Percentiles rank a stretch among this genome's conserved stretches.
Evolutionary conservation across 345 rosid genomes (phyloP).

Genomic region (Draba incana): DNA sequence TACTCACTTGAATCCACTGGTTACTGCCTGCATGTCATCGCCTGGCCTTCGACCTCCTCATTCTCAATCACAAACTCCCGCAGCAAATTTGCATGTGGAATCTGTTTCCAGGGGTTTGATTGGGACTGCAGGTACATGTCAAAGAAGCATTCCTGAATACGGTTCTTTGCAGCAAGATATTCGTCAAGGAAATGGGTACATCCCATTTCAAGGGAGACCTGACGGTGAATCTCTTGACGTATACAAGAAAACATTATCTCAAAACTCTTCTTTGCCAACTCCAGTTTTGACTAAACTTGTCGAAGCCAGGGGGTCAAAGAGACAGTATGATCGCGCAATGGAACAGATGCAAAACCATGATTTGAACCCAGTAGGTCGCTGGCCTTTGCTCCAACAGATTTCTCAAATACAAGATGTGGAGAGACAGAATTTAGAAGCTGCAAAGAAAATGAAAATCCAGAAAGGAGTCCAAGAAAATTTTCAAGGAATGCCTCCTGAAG

Average conservation of each 20-base stretch:
- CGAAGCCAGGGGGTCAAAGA: conserved; percentile 53
- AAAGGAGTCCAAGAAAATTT: conserved; percentile 33
- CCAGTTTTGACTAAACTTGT: conserved; percentile 33
- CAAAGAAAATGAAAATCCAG: conserved; percentile 52
- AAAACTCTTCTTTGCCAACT: conserved; percentile 37
- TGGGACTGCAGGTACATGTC: conserved; percentile 34
- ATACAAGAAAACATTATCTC: conserved; percentile 39
- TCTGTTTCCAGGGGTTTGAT: conserved; percentile 31
- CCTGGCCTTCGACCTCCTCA: conserved; percentile 27
- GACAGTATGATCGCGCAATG: conserved; percentile 44
- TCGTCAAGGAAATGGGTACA: conserved; percentile 35
- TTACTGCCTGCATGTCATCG: conserved; percentile 30
- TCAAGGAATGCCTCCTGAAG: conserved; percentile 35
- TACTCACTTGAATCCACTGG: conserved; percentile 41
- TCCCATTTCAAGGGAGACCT: conserved; percentile 37
- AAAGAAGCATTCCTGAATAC: conserved; percentile 31
- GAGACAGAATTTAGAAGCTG: conserved; percentile 41
- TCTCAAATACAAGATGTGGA: conserved; percentile 35
- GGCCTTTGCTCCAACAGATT: conserved; percentile 36
- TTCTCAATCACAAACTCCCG: conserved; percentile 35
- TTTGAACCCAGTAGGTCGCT: conserved; percentile 24
- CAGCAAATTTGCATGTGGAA: conserved; percentile 35
- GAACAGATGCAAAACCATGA: conserved; percentile 42
- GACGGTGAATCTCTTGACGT: conserved; percentile 35
- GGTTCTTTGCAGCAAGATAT: conserved; percentile 32